phyloP scores from a whole-genome alignment of 768 basidiomycete genomes.

The Podaxis carcinomalis region DNA sequence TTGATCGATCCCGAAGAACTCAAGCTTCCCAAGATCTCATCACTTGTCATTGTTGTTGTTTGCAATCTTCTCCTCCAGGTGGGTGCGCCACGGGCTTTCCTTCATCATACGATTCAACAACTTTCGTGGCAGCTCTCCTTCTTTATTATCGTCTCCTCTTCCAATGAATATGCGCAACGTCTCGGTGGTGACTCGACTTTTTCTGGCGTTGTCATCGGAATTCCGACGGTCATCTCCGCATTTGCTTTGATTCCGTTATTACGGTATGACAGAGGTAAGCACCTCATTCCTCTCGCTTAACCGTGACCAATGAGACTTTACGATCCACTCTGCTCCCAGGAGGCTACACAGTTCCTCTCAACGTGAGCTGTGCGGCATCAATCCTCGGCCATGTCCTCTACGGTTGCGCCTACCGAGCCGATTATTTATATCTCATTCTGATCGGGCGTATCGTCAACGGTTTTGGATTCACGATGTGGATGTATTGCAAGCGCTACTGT shows the following conservation, averaged over 20 bases:
- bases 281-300: background rate
- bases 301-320: background rate
- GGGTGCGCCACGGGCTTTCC: background rate
- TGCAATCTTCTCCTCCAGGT: conserved; percentile 28
- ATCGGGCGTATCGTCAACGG: conserved; percentile 63
- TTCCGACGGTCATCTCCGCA: conserved; percentile 60
- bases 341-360: conserved; percentile 49
- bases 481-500: conserved; percentile 69
- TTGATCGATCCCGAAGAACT: conserved; percentile 17
- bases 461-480: conserved; percentile 54
- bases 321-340: conserved; percentile 29
- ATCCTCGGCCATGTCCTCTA: conserved; percentile 58
- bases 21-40: conserved; percentile 23
- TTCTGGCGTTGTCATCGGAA: conserved; percentile 63
- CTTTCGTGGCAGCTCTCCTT: conserved; percentile 45
- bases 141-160: conserved; percentile 67
- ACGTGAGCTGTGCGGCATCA: conserved; percentile 46
- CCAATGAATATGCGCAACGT: conserved; percentile 55
- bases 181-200: conserved; percentile 64
- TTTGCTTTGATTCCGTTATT: conserved; percentile 52
- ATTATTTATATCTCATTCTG: conserved; percentile 65
- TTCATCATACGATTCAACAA: background rate
- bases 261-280: conserved; percentile 49
- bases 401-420: conserved; percentile 53
- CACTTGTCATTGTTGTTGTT: conserved; percentile 23